Evolutionary conservation across 2,329 filamentous ascomycete species (phyloP).

Genomic region (Pezicula carpinea): DNA sequence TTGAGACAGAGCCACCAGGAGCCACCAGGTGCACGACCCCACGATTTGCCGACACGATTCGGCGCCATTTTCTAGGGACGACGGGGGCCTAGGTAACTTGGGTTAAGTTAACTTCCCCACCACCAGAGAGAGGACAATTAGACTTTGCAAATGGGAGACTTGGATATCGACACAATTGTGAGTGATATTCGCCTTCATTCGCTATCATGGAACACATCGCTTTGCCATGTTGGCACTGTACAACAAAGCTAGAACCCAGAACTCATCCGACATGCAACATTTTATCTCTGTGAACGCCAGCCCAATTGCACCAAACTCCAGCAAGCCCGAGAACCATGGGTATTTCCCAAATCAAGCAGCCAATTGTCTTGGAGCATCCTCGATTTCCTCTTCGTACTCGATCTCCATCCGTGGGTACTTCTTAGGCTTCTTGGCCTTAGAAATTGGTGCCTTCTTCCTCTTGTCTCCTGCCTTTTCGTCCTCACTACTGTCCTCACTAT

Average conservation of each 20-base stretch:
- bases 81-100: no score
- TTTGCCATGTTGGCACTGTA: no score
- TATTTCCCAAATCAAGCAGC: conserved; percentile 2
- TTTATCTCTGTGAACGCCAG: background rate
- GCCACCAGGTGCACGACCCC: conserved; percentile 1
- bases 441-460: conserved; percentile 29
- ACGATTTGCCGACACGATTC: background rate
- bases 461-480: conserved; percentile 51
- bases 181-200: no score
- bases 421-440: conserved; percentile 47
- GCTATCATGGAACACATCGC: no score
- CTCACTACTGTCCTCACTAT: conserved; percentile 42
- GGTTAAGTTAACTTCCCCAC: no score
- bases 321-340: background rate
- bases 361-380: conserved; percentile 31
- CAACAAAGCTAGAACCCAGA: background rate
- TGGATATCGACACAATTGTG: no score
- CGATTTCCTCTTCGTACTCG: conserved; percentile 71
- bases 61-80: no score
- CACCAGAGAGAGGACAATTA: no score
- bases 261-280: no score
- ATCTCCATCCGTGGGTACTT: conserved; percentile 52
- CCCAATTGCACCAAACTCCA: background rate
- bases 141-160: no score
- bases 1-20: conserved; percentile 4